Percentiles rank a stretch among this genome's conserved stretches.
phyloP scores from a whole-genome alignment of 495 filamentous ascomycete species.

The Aspergillus affinis region DNA sequence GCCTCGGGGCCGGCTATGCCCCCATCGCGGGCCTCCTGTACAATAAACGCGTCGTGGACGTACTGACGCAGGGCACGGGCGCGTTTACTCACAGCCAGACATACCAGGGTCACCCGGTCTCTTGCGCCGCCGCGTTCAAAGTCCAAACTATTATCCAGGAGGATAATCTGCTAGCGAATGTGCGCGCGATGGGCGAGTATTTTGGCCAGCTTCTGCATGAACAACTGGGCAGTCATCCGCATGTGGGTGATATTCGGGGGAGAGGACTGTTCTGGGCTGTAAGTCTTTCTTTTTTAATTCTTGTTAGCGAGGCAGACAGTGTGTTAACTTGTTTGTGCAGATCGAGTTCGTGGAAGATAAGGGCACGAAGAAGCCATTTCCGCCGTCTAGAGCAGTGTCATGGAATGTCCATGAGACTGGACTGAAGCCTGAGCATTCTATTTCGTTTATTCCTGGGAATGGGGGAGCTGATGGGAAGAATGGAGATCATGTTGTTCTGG shows the following conservation, averaged over 20 bases:
- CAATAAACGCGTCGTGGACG: conserved; percentile 48
- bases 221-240: conserved; percentile 32
- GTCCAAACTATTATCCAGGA: conserved; percentile 47
- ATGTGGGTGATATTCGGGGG: conserved; percentile 56
- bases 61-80: conserved; percentile 48
- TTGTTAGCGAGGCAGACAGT: too few relatives aligned
- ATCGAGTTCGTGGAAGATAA: conserved; percentile 59
- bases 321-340: conserved; percentile 22
- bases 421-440: conserved; percentile 50
- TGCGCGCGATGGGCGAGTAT: conserved; percentile 42
- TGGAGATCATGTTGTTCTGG: conserved; percentile 73
- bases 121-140: conserved; percentile 47
- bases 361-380: conserved; percentile 51
- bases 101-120: conserved; percentile 52
- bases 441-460: conserved; percentile 67
- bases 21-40: conserved; percentile 58
- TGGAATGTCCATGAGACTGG: conserved; percentile 53
- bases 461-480: conserved; percentile 63
- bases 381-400: conserved; percentile 29
- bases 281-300: conserved; percentile 17
- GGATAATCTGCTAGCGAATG: conserved; percentile 46
- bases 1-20: conserved; percentile 58
- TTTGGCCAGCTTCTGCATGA: conserved; percentile 39
- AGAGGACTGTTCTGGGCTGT: conserved; percentile 54
- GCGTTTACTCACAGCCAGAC: conserved; percentile 53